Conservation (phyloP, 306 rosid genomes). For the Parietaria judaica region DNA sequence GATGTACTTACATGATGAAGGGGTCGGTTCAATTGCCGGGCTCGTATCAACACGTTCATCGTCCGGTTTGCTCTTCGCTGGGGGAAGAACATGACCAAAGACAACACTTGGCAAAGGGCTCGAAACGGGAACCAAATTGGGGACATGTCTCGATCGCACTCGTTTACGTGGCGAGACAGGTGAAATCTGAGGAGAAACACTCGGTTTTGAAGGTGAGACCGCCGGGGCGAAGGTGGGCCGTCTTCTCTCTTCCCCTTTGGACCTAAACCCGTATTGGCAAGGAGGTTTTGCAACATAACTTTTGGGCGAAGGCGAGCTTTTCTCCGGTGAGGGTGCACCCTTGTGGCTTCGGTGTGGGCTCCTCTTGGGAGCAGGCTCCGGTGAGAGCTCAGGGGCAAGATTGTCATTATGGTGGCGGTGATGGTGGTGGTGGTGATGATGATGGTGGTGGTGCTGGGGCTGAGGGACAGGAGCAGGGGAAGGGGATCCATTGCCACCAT, state of each 20-base stretch:
- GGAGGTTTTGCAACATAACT: constrained; percentile 52
- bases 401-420: constrained; percentile 23
- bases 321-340: constrained; percentile 39
- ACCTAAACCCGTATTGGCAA: constrained; percentile 34
- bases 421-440: constrained; percentile 48
- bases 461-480: constrained; percentile 61
- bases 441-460: constrained; percentile 35
- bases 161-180: constrained; percentile 43
- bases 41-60: constrained; percentile 20
- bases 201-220: constrained; percentile 31
- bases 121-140: constrained; percentile 46
- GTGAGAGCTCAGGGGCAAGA: constrained; percentile 46
- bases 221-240: constrained; percentile 40
- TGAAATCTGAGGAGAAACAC: constrained; percentile 24
- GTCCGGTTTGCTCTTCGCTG: constrained; percentile 40
- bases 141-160: constrained; percentile 31
- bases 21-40: constrained; percentile 27
- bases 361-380: constrained; percentile 29
- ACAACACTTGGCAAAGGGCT: constrained; percentile 73
- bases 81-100: constrained; percentile 64
- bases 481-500: constrained; percentile 59
- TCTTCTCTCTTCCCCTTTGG: constrained; percentile 30
- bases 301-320: constrained; percentile 37
- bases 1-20: constrained; percentile 52
- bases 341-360: constrained; percentile 26